Evolutionary conservation across 768 basidiomycete genomes (phyloP), one percentile per base, ranked within the genome.

Genomic region (Leccinum arenicola): DNA sequence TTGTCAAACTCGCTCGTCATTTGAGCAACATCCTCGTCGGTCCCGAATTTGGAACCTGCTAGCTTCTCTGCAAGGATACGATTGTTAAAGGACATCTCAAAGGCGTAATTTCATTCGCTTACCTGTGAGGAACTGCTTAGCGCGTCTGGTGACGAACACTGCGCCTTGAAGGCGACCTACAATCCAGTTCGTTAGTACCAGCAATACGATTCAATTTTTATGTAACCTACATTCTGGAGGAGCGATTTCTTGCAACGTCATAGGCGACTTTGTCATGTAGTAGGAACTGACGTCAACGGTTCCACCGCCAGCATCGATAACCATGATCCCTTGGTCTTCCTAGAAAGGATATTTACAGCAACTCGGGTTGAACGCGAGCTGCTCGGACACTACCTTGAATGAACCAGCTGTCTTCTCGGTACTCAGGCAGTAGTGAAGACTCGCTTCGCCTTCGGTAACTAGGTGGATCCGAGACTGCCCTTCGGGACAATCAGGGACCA

Each of bases 241-340:
- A 3, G 81, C 78, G 27, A 83, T 77, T 67, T 85, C 84, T 55
- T 82, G 78, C 31, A 83, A 77, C 1, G 68, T 62, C 4, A 64
- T 59, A 1, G 72, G 57, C 2, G 64, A 69, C n/a, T 63, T 64
- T n/a, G 66, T 65, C 64, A 78, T 76, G 31, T 75, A 75, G 57
- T 86, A 87, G 12, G 80, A 75, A 58, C 82, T 85, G 43, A 86
- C 73, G 60, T 87, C 85, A 27, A 87, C 74, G 0, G 84, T 87
- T 19, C 84, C 85, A 47, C 84, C 84, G 7, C 85, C 85, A 3
- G 84, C 83, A 58, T 87, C 84, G n/a, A 86, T 79, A 35, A 86
- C 74, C 58, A 83, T 71, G 3, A 84, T 71, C 1, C 80, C 81
- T 49, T 81, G 67, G 12, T 78, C 78, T 14, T 68, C 71, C 81